Base-by-base conservation (phyloP, 2,329 filamentous ascomycete species). In the Albophoma yamanashiensis region DNA sequence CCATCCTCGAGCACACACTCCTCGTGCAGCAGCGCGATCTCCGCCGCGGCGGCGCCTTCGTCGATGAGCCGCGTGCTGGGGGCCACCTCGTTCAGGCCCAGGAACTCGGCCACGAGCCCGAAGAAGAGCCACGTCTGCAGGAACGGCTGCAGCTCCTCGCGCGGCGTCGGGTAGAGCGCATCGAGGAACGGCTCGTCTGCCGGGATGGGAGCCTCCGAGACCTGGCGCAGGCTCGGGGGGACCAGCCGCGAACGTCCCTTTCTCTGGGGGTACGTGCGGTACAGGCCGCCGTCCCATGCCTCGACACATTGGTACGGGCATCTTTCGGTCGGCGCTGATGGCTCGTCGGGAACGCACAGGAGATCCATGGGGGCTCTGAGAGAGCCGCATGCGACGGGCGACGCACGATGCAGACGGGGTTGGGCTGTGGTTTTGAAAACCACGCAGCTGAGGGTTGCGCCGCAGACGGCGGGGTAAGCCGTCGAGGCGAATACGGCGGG, bases 121-220 rank as follows among this genome's bases (percentile, higher is more conserved):
- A 74, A 71, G 57, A 67, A 73, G 9, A 74, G 62, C 70, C 71
- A 74, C 8, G 67, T 71, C 58, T 73, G 71, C 17, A 70, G 55
- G 50, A 72, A 70, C 0, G 64, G 58, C 40, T 70, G 61, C 12
- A 68, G 58, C 14, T 68, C 67, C 4, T 61, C 59, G 9, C 62
- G 50, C 9, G 67, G 62, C 4, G 66, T 65, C 2, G 67, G 61
- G 56, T 68, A 60, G 11, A 64, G 50, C n/a, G 22, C 55, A 43
- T 66, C 60, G 3, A 56, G 57, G 31, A 59, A 66, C 9, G 62
- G 60, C 53, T 64, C 55, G 17, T 58, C 59, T 4, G 59, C 34
- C 2, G 27, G 31, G 20, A 27, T 15, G 15, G 58, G 60, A 17
- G 42, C 22, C 0, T 47, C 58, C 1, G 60, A 43, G 2, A 61